These are phyloP conservation scores for Thielaviopsis populi DNA, from an alignment of 2,329 filamentous ascomycete species.

Conservation along the genomic window DNA sequence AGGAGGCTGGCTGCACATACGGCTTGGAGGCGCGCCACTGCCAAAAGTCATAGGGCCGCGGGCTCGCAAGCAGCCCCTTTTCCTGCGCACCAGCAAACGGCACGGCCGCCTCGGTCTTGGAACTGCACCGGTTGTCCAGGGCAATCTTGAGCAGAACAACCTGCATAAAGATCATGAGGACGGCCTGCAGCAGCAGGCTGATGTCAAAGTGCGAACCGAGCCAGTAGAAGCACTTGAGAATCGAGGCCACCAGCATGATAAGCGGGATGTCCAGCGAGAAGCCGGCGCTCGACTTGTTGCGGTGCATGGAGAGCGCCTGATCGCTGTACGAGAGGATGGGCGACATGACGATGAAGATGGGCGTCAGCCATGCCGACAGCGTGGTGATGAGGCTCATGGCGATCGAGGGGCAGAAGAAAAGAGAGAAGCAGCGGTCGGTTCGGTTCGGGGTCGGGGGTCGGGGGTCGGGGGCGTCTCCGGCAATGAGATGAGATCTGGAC, in stretches of 20 bases:
- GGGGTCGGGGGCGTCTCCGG: not conserved
- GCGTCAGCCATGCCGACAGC: conserved; percentile 42
- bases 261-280: conserved; percentile 58
- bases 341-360: conserved; percentile 47
- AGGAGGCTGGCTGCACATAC: conserved; percentile 27
- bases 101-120: conserved; percentile 40
- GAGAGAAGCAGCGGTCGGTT: too few species aligned
- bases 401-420: not conserved
- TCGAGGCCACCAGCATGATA: conserved; percentile 56
- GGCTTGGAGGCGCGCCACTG: conserved; percentile 61
- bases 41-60: conserved; percentile 65
- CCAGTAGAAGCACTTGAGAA: conserved; percentile 56
- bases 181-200: conserved; percentile 47
- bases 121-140: conserved; percentile 48
- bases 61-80: conserved; percentile 24
- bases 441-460: not conserved
- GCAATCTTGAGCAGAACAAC: conserved; percentile 50
- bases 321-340: conserved; percentile 51
- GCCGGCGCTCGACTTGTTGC: conserved; percentile 47
- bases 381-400: conserved; percentile 30
- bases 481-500: not conserved
- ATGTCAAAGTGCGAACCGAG: conserved; percentile 50
- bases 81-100: conserved; percentile 40
- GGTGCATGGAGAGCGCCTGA: conserved; percentile 50
- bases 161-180: conserved; percentile 52